phyloP scores from a whole-genome alignment of 1,284 basidiomycete species.

The Tranzscheliella williamsii region DNA sequence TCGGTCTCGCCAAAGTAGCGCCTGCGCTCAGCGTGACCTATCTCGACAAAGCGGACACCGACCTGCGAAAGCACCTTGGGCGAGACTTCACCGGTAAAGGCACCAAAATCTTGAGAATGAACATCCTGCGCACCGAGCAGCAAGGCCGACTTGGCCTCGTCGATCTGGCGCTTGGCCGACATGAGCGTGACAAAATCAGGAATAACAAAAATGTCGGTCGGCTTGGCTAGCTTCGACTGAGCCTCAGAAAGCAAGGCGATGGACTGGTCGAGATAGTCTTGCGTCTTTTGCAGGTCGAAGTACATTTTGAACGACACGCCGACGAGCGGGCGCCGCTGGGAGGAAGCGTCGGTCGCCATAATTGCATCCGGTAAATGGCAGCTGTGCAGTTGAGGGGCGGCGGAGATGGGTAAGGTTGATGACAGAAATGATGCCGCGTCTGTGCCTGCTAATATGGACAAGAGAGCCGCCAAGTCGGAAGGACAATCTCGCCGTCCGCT shows the following conservation, averaged over 20 bases:
- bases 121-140: constrained; percentile 52
- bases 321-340: constrained; percentile 36
- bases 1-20: constrained; percentile 53
- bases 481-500: no score
- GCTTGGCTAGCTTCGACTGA: constrained; percentile 6
- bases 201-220: constrained; percentile 48
- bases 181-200: constrained; percentile 53
- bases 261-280: constrained; percentile 14
- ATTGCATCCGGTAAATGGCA: no score
- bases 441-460: no score
- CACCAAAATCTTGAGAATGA: constrained; percentile 42
- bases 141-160: constrained; percentile 7
- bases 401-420: no score
- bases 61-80: constrained; percentile 44
- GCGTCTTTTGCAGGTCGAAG: constrained; percentile 49
- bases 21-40: constrained; percentile 54
- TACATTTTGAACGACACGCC: constrained; percentile 59
- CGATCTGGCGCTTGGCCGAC: constrained; percentile 12
- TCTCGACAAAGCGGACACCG: constrained; percentile 50
- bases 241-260: constrained; percentile 12
- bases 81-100: constrained; percentile 55
- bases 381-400: no score
- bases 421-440: no score
- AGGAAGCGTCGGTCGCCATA: constrained; percentile 4
- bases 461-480: no score